phyloP scores from a whole-genome alignment of 163 green algal genomes.

The Trebouxia gelatinosa region DNA sequence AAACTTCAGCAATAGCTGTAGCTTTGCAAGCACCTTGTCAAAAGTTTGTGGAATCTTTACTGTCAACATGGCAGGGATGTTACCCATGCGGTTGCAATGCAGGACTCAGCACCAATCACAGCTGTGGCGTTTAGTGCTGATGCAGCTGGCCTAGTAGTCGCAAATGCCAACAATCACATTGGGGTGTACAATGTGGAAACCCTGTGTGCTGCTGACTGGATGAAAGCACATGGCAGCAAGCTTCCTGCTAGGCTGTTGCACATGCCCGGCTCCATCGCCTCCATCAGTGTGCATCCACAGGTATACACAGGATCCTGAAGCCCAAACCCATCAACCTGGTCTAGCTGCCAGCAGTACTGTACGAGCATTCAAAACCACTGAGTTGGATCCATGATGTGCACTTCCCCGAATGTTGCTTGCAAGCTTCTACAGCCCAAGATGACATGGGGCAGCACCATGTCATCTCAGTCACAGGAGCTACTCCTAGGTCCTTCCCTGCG shows the following conservation, averaged over 20 bases:
- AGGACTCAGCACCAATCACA: slow-evolving; percentile 39
- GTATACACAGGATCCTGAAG: background rate
- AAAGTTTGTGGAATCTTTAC: slow-evolving; percentile 26
- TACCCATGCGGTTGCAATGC: too few relatives aligned
- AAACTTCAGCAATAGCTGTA: background rate
- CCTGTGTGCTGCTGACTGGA: slow-evolving; percentile 42
- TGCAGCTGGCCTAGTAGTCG: slow-evolving; percentile 41
- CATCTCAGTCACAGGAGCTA: too few relatives aligned
- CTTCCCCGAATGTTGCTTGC: too few relatives aligned
- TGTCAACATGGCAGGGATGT: too few relatives aligned
- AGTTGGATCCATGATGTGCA: too few relatives aligned
- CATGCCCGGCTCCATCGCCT: slow-evolving; percentile 50
- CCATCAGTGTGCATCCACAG: slow-evolving; percentile 51
- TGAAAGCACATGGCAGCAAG: slow-evolving; percentile 11
- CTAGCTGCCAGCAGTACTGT: background rate
- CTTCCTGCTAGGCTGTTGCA: slow-evolving; percentile 41
- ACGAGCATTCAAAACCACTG: background rate
- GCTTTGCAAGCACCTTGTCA: background rate
- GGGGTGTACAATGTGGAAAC: slow-evolving; percentile 42
- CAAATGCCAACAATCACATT: slow-evolving; percentile 39
- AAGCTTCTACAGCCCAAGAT: too few relatives aligned
- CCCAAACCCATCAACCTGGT: slow-evolving; percentile 14
- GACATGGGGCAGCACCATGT: too few relatives aligned
- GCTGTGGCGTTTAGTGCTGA: slow-evolving; percentile 54
- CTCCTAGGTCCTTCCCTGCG: too few relatives aligned